Evolutionary conservation across 495 filamentous ascomycete genomes (phyloP).

Genomic region (Glonium stellatum): DNA sequence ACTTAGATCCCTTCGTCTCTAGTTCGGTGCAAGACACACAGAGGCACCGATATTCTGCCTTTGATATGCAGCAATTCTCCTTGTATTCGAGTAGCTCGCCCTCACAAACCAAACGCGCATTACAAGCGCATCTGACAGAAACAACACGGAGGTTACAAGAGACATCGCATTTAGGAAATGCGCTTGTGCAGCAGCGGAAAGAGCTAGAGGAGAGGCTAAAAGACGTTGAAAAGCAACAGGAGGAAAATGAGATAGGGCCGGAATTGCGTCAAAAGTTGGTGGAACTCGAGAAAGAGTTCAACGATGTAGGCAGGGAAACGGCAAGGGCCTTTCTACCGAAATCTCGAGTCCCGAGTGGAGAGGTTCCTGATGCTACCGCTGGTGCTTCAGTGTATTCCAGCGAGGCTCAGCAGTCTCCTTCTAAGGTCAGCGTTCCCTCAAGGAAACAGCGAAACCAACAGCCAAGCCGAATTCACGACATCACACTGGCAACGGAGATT

Average conservation of each 20-base stretch:
- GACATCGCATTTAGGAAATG: slow-evolving; percentile 77
- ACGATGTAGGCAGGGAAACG: slow-evolving; percentile 85
- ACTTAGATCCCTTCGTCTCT: slow-evolving; percentile 32
- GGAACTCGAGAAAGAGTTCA: slow-evolving; percentile 89
- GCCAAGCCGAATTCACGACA: slow-evolving; percentile 76
- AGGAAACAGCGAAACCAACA: slow-evolving; percentile 88
- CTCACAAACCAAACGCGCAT: slow-evolving; percentile 74
- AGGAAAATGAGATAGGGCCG: slow-evolving; percentile 73
- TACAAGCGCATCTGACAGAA: slow-evolving; percentile 86
- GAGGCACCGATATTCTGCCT: slow-evolving; percentile 67
- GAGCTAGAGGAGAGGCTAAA: slow-evolving; percentile 72
- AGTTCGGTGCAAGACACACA: slow-evolving; percentile 35
- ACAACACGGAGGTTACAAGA: slow-evolving; percentile 87
- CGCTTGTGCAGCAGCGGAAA: slow-evolving; percentile 75
- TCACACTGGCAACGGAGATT: slow-evolving; percentile 93
- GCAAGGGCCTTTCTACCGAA: slow-evolving; percentile 86
- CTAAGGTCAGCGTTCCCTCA: slow-evolving; percentile 76
- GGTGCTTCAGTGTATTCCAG: slow-evolving; percentile 76
- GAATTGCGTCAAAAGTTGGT: slow-evolving; percentile 75
- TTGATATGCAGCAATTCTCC: slow-evolving; percentile 71
- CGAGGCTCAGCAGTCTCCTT: slow-evolving; percentile 79
- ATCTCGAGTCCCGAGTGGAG: slow-evolving; percentile 56
- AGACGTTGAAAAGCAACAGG: slow-evolving; percentile 72
- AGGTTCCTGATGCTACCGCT: slow-evolving; percentile 36
- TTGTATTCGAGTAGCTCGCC: slow-evolving; percentile 72